Conservation (phyloP, 306 rosid genomes). For the Begonia loranthoides region DNA sequence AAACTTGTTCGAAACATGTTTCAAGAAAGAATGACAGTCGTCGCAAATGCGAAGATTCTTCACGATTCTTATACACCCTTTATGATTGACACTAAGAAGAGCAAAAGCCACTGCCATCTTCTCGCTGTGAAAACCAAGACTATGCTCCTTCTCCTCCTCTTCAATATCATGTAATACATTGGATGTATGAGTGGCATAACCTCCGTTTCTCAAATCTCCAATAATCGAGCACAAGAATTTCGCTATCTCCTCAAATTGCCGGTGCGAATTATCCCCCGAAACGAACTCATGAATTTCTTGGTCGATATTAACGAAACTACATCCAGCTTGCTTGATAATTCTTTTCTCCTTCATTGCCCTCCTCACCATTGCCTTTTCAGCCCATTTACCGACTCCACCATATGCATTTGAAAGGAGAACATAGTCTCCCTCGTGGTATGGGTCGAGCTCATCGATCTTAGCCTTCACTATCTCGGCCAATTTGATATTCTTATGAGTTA, state of each 20-base stretch:
- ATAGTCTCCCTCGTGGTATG: constrained; percentile 39
- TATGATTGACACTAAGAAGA: constrained; percentile 35
- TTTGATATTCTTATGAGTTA: constrained; percentile 27
- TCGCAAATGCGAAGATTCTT: constrained; percentile 47
- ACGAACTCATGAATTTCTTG: constrained; percentile 40
- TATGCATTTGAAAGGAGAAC: constrained; percentile 47
- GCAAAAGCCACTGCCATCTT: constrained; percentile 47
- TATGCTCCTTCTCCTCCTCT: constrained; percentile 49
- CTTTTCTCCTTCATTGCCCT: constrained; percentile 34
- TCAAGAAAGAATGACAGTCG: constrained; percentile 58
- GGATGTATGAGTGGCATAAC: constrained; percentile 28
- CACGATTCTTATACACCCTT: constrained; percentile 34
- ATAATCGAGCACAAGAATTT: constrained; percentile 25
- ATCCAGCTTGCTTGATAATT: constrained; percentile 39
- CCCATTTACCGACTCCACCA: constrained; percentile 49
- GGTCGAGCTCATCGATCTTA: constrained; percentile 30
- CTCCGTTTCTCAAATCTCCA: constrained; percentile 22
- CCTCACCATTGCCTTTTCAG: constrained; percentile 30
- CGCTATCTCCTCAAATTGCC: constrained; percentile 27
- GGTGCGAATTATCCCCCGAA: constrained; percentile 42
- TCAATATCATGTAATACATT: constrained; percentile 39
- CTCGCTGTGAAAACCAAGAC: constrained; percentile 45
- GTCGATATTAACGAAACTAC: constrained; percentile 33
- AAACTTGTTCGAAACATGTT: constrained; percentile 31
- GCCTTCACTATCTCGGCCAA: constrained; percentile 42